Conservation (phyloP, 495 filamentous ascomycete species). For the Trichoderma virens region DNA sequence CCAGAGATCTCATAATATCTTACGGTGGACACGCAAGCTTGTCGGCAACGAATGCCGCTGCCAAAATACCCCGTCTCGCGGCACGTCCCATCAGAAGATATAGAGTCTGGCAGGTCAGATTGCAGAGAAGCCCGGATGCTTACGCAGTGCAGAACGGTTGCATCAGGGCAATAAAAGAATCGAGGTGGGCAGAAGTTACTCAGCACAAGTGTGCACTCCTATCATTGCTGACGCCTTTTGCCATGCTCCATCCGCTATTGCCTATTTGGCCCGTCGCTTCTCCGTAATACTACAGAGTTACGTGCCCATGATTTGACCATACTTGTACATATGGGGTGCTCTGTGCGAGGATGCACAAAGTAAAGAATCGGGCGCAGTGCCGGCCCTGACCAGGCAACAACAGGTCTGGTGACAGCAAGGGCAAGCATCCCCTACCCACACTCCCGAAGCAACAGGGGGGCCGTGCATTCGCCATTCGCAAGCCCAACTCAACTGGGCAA, state of each 20-base stretch:
- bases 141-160: not conserved
- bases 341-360: conserved; percentile 7
- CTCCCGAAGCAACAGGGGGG: conserved; percentile 8
- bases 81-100: not conserved
- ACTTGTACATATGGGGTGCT: not conserved
- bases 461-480: conserved; percentile 8
- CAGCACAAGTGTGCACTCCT: not conserved
- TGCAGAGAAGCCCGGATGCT: not conserved
- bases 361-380: conserved; percentile 3
- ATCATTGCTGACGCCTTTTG: not conserved
- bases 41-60: conserved; percentile 8
- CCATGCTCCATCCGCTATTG: not conserved
- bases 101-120: not conserved
- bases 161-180: no score
- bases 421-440: conserved; percentile 6
- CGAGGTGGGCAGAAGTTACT: not conserved
- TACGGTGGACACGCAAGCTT: conserved; percentile 4
- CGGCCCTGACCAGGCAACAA: not conserved
- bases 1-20: conserved; percentile 1
- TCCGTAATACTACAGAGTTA: not conserved
- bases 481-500: conserved; percentile 8
- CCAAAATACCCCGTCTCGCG: conserved; percentile 3
- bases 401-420: conserved; percentile 7
- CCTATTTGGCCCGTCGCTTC: not conserved
- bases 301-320: conserved; percentile 2